phyloP scores from a whole-genome alignment of 768 basidiomycete species.

The Amanita inopinata region DNA sequence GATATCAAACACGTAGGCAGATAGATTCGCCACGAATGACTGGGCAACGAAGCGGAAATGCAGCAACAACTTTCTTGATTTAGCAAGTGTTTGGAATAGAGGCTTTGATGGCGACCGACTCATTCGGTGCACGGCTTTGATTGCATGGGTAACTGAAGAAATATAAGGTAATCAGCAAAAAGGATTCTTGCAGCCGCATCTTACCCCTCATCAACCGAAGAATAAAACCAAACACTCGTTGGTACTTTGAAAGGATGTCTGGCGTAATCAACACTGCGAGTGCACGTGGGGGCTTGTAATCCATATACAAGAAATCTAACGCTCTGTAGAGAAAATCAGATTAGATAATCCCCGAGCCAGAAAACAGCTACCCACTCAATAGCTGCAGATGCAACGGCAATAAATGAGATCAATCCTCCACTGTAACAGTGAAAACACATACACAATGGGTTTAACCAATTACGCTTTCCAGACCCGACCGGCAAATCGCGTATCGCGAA shows the following conservation, averaged over 20 bases:
- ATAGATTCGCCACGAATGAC: conserved; percentile 58
- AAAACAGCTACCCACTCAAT: conserved; percentile 25
- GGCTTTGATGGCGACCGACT: conserved; percentile 31
- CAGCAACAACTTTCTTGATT: conserved; percentile 44
- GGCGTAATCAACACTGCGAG: conserved; percentile 65
- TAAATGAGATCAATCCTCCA: conserved; percentile 1
- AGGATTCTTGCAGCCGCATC: conserved; percentile 6
- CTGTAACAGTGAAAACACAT: conserved; percentile 22
- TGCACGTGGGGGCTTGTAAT: conserved; percentile 81
- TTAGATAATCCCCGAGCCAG: conserved; percentile 4
- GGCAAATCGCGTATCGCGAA: conserved; percentile 77
- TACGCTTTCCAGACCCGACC: conserved; percentile 51
- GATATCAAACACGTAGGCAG: conserved; percentile 68
- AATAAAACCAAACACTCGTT: conserved; percentile 72
- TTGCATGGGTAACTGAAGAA: conserved; percentile 53
- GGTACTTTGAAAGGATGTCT: conserved; percentile 74
- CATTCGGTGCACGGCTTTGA: conserved; percentile 58
- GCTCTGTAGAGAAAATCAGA: conserved; percentile 38
- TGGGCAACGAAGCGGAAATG: conserved; percentile 70
- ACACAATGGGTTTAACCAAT: conserved; percentile 81
- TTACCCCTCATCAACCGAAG: conserved; percentile 71
- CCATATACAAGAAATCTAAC: conserved; percentile 82
- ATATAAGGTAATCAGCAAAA: conserved; percentile 6
- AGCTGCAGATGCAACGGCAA: conserved; percentile 27
- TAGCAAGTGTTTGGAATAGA: conserved; percentile 49